Base-by-base conservation (phyloP, 2,329 filamentous ascomycete species). In the Exophiala sp. region DNA sequence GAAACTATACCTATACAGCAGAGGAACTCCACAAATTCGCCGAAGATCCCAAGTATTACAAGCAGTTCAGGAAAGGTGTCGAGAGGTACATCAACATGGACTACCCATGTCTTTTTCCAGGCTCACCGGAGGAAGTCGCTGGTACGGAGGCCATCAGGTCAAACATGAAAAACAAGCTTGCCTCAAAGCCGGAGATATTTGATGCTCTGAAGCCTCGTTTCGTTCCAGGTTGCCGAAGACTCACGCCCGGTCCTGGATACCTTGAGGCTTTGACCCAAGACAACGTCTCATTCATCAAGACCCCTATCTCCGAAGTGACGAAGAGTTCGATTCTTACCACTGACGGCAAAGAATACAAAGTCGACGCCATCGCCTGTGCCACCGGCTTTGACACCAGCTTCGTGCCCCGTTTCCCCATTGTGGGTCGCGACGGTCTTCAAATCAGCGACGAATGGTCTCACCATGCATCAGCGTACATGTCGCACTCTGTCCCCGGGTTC, bases 341-440 rank as follows among this genome's bases (percentile, higher is more conserved):
- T 1, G 68, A 71, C 38, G 67, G 68, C 8, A 61, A 62, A 14
- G 65, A 68, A 47, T 60, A 65, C 39, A 55, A 62, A 2, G 60
- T 66, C 3, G 68, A 71, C 38, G 61, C 65, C 14, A 57, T 71
- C 5, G 65, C 68, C 34, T 71, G 69, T 43, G 69, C 69, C 8
- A 71, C 69, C 3, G 69, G 69, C 0, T 71, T 71, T 38, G 62
- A 71, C 16, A 70, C 68, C 10, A 64, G 63, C 2, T 68, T 65
- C 24, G 61, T 62, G 3, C 67, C 68, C 1, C 63, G 64, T 2
- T 69, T 71, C 45, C 60, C 65, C 6, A 63, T 71, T n/a, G 61
- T 61, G 8, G 68, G 69, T 1, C 58, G 62, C 3, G 55, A 61
- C n/a, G 65, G 66, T 3, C 14, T 62, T 3, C 60, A 63, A 8